Evolutionary conservation across 495 filamentous ascomycete genomes (phyloP).

Genomic region (Trichocladium uniseriatum): DNA sequence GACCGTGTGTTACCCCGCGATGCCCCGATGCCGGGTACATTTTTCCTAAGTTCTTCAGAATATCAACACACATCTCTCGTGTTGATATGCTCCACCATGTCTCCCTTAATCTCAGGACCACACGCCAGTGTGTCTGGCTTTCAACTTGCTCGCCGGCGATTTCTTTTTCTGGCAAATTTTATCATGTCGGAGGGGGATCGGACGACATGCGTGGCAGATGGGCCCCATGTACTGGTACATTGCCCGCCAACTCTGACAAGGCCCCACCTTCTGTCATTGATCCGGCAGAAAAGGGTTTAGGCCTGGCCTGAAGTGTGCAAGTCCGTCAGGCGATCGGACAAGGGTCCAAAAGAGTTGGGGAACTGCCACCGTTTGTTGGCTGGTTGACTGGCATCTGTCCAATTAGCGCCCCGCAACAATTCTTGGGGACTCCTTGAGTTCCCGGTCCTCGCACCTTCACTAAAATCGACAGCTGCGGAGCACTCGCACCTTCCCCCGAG

Average conservation of each 20-base stretch:
- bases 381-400: conserved; percentile 23
- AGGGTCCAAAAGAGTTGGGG: conserved; percentile 31
- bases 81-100: too few relatives aligned
- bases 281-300: conserved; percentile 4
- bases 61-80: neutral
- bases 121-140: neutral
- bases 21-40: neutral
- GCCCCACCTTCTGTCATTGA: conserved; percentile 17
- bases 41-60: too few relatives aligned
- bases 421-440: conserved; percentile 17
- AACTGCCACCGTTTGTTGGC: conserved; percentile 26
- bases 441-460: conserved; percentile 8
- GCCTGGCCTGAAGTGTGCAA: conserved; percentile 17
- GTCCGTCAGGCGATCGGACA: conserved; percentile 25
- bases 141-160: neutral
- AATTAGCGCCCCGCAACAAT: conserved; percentile 20
- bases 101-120: neutral
- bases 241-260: conserved; percentile 6
- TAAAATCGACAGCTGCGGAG: conserved; percentile 19
- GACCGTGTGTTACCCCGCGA: neutral
- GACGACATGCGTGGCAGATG: conserved; percentile 7
- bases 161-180: conserved; percentile 1
- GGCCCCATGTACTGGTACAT: conserved; percentile 25
- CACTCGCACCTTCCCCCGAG: conserved; percentile 14
- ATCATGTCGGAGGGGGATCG: conserved; percentile 12